Conservation (phyloP, 306 rosid species). For the Vachellia pachyceras region DNA sequence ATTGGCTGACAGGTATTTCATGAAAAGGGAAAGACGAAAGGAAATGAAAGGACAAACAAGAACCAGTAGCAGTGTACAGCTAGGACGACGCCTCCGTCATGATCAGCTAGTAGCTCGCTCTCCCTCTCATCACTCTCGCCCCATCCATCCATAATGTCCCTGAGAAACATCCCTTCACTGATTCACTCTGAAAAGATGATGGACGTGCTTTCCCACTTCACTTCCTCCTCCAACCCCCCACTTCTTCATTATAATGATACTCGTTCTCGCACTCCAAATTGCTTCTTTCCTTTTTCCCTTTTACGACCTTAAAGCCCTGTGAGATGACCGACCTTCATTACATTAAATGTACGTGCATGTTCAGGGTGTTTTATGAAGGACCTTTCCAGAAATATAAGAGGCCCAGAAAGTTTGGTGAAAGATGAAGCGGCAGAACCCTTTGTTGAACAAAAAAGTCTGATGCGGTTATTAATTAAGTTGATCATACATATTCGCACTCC, state of each 20-base stretch:
- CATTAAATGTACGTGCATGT: neutral
- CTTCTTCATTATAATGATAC: neutral
- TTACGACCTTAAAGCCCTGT: no score
- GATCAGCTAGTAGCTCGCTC: slow-evolving; percentile 3
- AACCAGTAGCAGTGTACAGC: neutral
- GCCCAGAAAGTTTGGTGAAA: neutral
- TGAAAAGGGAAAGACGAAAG: slow-evolving; percentile 40
- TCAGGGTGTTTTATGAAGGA: neutral
- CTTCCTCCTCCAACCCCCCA: neutral
- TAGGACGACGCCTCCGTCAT: neutral
- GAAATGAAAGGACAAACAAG: slow-evolving; percentile 2
- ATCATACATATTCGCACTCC: neutral
- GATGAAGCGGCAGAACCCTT: neutral
- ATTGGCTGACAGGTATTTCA: neutral
- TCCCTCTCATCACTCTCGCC: slow-evolving; percentile 8
- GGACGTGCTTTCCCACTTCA: slow-evolving; percentile 34
- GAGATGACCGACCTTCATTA: neutral
- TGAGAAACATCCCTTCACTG: slow-evolving; percentile 45
- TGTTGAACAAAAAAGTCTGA: neutral
- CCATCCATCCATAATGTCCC: no score
- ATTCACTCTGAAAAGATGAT: slow-evolving; percentile 45
- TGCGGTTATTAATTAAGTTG: neutral
- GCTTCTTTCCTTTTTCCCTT: no score
- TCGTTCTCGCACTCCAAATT: neutral
- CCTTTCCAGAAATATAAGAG: neutral